phyloP scores from a whole-genome alignment of 2,329 filamentous ascomycete species.

The Rutstroemia sp. region DNA sequence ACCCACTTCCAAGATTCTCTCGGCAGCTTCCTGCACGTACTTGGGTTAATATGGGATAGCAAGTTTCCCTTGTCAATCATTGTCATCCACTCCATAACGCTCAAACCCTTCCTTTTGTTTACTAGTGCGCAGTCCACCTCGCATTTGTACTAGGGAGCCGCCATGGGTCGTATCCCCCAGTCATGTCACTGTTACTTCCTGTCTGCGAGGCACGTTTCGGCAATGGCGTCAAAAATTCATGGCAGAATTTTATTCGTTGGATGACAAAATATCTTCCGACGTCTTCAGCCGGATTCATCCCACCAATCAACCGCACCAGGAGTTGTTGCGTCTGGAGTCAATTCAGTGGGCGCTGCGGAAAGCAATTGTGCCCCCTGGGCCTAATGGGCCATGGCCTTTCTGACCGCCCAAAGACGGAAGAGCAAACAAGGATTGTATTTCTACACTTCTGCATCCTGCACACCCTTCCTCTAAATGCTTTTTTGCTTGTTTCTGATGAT shows the following conservation, averaged over 20 bases:
- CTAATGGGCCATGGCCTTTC: neutral
- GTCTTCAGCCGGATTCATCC: neutral
- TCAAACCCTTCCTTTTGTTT: neutral
- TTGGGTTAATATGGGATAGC: neutral
- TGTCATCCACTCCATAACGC: neutral
- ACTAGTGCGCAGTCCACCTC: no score
- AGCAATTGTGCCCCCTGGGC: neutral
- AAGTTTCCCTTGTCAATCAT: neutral
- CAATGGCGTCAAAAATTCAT: slow-evolving; percentile 11
- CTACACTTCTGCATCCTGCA: slow-evolving; percentile 1
- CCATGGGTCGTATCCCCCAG: neutral
- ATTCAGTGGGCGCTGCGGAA: neutral
- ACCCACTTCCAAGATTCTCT: neutral
- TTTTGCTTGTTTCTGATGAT: slow-evolving; percentile 8
- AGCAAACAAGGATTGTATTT: neutral
- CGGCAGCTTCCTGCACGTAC: slow-evolving; percentile 3
- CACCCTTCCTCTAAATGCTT: neutral
- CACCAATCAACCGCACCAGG: neutral
- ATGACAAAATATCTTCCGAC: slow-evolving; percentile 1
- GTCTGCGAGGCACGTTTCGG: slow-evolving; percentile 11
- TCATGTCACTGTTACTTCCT: neutral
- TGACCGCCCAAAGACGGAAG: slow-evolving; percentile 2
- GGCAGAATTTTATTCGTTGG: slow-evolving; percentile 6
- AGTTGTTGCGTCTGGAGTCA: neutral
- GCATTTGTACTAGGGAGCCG: no score